Evolutionary conservation across 2,329 filamentous ascomycete species (phyloP).

Genomic region (Pyrenophora graminea): DNA sequence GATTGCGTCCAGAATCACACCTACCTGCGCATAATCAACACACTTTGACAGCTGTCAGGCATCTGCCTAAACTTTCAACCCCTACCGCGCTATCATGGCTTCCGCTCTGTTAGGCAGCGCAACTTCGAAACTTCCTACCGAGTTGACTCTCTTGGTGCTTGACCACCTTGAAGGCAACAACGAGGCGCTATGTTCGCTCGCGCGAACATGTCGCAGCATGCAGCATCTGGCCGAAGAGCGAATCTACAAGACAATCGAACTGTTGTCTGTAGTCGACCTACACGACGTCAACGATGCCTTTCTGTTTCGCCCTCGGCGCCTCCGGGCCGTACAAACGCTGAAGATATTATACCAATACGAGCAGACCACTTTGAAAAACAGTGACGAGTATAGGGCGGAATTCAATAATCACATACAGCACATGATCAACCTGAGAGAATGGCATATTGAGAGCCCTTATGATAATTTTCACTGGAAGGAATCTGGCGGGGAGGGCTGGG

Average conservation of each 20-base stretch:
- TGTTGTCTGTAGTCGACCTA: constrained; percentile 33
- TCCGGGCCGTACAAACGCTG: constrained; percentile 37
- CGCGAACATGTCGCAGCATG: constrained; percentile 35
- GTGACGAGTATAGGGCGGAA: constrained; percentile 23
- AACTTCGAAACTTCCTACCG: constrained; percentile 27
- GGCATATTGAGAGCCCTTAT: constrained; percentile 44
- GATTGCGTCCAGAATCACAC: no score
- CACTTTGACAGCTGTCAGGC: no score
- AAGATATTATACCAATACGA: constrained; percentile 39
- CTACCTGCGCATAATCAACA: no score
- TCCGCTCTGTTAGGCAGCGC: constrained; percentile 21
- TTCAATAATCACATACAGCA: constrained; percentile 37
- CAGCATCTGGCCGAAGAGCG: constrained; percentile 39
- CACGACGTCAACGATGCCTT: constrained; percentile 35
- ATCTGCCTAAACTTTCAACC: not conserved
- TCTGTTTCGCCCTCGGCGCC: constrained; percentile 27
- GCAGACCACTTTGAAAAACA: constrained; percentile 21
- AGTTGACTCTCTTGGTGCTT: constrained; percentile 37
- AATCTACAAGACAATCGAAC: constrained; percentile 38
- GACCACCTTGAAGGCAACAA: constrained; percentile 32
- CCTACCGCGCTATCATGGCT: constrained; percentile 14
- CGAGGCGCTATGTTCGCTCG: constrained; percentile 31
- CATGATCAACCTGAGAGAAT: constrained; percentile 39
- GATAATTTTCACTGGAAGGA: constrained; percentile 41
- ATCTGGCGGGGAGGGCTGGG: constrained; percentile 36